Conservation (phyloP, 2,329 filamentous ascomycete species). For the Aureobasidium leucospermi region DNA sequence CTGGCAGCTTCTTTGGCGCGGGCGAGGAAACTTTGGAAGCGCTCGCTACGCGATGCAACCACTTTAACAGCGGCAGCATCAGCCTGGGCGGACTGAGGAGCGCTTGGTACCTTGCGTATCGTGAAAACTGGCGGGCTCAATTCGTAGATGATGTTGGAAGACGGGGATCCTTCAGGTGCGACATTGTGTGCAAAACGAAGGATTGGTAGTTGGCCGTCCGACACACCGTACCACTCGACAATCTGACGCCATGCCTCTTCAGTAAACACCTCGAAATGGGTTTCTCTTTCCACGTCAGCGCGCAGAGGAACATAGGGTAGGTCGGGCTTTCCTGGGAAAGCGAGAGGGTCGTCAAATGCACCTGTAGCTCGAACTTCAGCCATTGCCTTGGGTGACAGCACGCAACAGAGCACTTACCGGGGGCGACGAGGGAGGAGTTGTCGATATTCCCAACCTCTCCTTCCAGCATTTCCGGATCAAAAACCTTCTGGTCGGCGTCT, state of each 20-base stretch:
- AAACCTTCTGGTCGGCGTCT: constrained; percentile 48
- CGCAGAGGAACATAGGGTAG: constrained; percentile 62
- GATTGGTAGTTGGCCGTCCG: constrained; percentile 62
- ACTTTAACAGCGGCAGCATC: constrained; percentile 49
- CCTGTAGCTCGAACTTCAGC: constrained; percentile 10
- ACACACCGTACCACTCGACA: constrained; percentile 73
- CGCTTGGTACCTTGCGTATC: constrained; percentile 59
- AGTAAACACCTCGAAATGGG: constrained; percentile 71
- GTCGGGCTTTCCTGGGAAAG: constrained; percentile 19
- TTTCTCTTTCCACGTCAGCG: constrained; percentile 54
- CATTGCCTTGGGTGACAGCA: not conserved
- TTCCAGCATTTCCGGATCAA: constrained; percentile 52
- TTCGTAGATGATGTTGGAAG: constrained; percentile 68
- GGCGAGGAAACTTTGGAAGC: constrained; percentile 67
- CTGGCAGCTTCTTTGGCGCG: constrained; percentile 61
- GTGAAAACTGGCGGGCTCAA: constrained; percentile 78
- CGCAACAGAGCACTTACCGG: constrained; percentile 13
- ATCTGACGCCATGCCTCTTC: constrained; percentile 75
- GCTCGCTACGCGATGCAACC: constrained; percentile 62
- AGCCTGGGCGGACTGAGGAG: constrained; percentile 11
- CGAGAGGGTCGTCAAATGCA: constrained; percentile 22
- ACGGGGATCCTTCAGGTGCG: constrained; percentile 46
- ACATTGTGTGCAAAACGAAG: constrained; percentile 72
- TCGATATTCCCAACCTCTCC: constrained; percentile 72
- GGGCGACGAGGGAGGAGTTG: constrained; percentile 68